Conservation (phyloP, 306 rosid genomes). For the Erythrophleum fordii region DNA sequence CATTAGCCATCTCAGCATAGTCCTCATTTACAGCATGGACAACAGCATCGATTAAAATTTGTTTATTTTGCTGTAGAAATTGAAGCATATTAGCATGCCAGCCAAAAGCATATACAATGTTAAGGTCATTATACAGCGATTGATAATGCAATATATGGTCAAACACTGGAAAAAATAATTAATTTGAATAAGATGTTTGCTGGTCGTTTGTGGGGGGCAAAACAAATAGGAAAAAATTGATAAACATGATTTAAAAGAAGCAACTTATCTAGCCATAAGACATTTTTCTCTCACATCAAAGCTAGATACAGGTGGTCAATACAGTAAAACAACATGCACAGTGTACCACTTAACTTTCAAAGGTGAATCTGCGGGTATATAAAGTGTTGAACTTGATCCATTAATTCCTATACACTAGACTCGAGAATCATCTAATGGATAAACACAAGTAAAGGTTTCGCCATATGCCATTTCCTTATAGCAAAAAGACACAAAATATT, state of each 20-base stretch:
- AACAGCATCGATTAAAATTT: constrained; percentile 95
- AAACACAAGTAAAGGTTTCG: constrained; percentile 17
- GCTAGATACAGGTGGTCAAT: constrained; percentile 10
- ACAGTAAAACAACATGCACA: constrained; percentile 2
- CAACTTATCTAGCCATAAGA: constrained; percentile 8
- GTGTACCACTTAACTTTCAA: constrained; percentile 2
- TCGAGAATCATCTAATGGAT: constrained; percentile 1
- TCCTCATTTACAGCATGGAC: constrained; percentile 99
- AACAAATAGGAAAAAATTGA: neutral
- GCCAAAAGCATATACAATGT: constrained; percentile 10
- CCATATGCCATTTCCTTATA: constrained; percentile 10
- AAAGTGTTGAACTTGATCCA: neutral
- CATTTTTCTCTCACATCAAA: constrained; percentile 30
- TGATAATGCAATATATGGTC: constrained; percentile 18
- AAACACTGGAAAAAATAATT: constrained; percentile 3
- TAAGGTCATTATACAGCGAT: constrained; percentile 5
- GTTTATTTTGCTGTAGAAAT: constrained; percentile 88
- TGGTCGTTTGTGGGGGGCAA: neutral
- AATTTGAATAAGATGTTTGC: constrained; percentile 2
- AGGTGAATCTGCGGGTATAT: neutral
- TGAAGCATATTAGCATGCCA: constrained; percentile 37
- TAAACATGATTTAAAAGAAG: constrained; percentile 19
- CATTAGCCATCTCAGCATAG: constrained; percentile 97
- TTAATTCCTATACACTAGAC: constrained; percentile 5
- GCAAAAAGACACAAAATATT: constrained; percentile 9